Base-by-base conservation (phyloP, 176 grass and related monocot genomes). In the Miscanthus lutarioriparius region DNA sequence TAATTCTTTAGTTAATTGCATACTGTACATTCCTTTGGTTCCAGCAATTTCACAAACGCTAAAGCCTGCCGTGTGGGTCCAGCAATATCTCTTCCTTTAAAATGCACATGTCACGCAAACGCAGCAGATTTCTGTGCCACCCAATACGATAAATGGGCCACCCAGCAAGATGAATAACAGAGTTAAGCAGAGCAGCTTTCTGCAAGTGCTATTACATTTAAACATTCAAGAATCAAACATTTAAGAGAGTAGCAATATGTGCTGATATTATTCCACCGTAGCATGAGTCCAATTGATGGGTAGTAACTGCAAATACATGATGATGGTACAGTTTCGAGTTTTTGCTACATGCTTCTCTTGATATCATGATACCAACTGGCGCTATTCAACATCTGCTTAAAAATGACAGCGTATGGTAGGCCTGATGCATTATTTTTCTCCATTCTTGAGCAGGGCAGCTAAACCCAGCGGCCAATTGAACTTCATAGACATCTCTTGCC, bases 381-480 rank as follows among this genome's bases (percentile, higher is more conserved):
- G 19, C n/a, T 41, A 78, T 27, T 23, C 28, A 37, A 25, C 32
- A 70, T 64, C 13, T 30, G 25, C 71, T 74, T 74, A 27, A 27
- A 74, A 41, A 41, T 36, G 22, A 6, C 51, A 71, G 35, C 8
- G 16, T 67, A 41, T 12, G 66, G 27, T 26, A 48, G 39, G 3
- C 66, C 53, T 36, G 8, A 62, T 59, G 15, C 36, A 78, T 82
- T 47, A 95, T 44, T 90, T 90, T 30, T 91, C 79, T 2, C 61
- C 62, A 69, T 91, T 88, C 88, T 98, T 92, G 37, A 95, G 37
- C 77, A 98, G 27, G 35, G 89, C 87, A 51, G 92, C 91, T 80
- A 95, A 75, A 45, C 95, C 95, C 70, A 98, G 26, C 4, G 85
- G 85, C 95, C 83, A 98, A 45, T 90, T 91, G 32, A 93, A 91